Base-by-base conservation (phyloP, 805 yeast genomes). In the Cyberlindnera americana region DNA sequence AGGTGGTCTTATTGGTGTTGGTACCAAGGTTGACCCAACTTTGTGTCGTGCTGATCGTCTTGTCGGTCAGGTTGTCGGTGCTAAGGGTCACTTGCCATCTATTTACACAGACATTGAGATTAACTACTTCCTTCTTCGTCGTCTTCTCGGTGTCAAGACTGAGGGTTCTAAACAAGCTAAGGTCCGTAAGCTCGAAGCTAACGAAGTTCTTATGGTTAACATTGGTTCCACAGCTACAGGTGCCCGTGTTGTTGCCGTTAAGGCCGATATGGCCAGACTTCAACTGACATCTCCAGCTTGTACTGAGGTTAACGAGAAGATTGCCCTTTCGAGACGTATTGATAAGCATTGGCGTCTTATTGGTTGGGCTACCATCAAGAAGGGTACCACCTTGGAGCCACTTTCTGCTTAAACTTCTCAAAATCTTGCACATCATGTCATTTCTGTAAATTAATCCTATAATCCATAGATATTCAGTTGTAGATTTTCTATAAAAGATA, bases 291-390 rank as follows among this genome's bases (percentile, higher is more conserved):
- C 96, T 34, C 99, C 99, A 41, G 99, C 98, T 35, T 93, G 99
- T 81, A 91, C 99, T 27, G 97, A 91, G 73, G 77, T 91, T 37
- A 87, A 95, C 54, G 99, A 93, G 73, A 91, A 93, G 83, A 91
- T 93, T 66, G 99, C 99, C 28, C 73, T 93, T 61, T 89, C 97
- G 32, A 86, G 99, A 77, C 90, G 99, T 78, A 93, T 93, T 57
- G 99, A 93, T 65, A 91, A 91, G 79, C 99, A 93, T 68, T 93
- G 97, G 96, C 93, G 99, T 77, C 77, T 93, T 65, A 93, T 93
- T 70, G 99, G 99, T 58, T 93, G 99, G 99, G 99, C 99, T 56
- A 89, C 96, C 37, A 91, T 90, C 64, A 85, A 85, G 70, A 88
- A 86, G 69, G 96, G 96, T 69, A 83, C 90, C 46, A 82, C 90